Conservation (phyloP, 768 basidiomycete species). For the Mycena floridula region DNA sequence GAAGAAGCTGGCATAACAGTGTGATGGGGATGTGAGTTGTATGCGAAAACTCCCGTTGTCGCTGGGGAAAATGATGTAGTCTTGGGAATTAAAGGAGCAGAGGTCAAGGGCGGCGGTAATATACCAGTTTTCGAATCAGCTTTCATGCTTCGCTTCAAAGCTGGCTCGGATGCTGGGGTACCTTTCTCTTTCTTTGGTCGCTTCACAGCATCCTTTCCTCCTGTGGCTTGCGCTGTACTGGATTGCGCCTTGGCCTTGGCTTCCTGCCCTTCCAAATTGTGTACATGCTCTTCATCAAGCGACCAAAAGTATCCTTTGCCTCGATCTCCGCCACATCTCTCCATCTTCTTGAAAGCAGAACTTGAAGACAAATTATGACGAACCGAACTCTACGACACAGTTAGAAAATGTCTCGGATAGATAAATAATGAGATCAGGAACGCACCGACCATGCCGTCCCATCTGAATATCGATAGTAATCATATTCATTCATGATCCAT, state of each 20-base stretch:
- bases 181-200: constrained; percentile 68
- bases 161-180: constrained; percentile 45
- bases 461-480: constrained; percentile 86
- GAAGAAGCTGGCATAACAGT: constrained; percentile 13
- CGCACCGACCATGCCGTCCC: constrained; percentile 86
- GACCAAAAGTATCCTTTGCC: constrained; percentile 95
- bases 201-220: constrained; percentile 30
- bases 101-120: constrained; percentile 65
- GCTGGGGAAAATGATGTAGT: constrained; percentile 22
- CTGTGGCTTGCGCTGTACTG: constrained; percentile 22
- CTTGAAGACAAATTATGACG: constrained; percentile 93
- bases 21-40: constrained; percentile 27
- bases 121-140: constrained; percentile 51
- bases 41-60: constrained; percentile 37
- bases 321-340: constrained; percentile 76
- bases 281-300: constrained; percentile 69
- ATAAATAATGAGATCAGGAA: constrained; percentile 11
- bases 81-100: constrained; percentile 52
- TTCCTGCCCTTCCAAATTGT: constrained; percentile 67
- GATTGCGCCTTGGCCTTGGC: constrained; percentile 42
- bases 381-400: constrained; percentile 84
- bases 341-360: constrained; percentile 87
- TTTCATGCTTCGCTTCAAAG: constrained; percentile 66
- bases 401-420: constrained; percentile 7
- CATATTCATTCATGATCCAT: constrained; percentile 86